These are phyloP conservation scores for Coemansia umbellata DNA, from an alignment of 192 early-diverging fungal species.

Conservation along the genomic window DNA sequence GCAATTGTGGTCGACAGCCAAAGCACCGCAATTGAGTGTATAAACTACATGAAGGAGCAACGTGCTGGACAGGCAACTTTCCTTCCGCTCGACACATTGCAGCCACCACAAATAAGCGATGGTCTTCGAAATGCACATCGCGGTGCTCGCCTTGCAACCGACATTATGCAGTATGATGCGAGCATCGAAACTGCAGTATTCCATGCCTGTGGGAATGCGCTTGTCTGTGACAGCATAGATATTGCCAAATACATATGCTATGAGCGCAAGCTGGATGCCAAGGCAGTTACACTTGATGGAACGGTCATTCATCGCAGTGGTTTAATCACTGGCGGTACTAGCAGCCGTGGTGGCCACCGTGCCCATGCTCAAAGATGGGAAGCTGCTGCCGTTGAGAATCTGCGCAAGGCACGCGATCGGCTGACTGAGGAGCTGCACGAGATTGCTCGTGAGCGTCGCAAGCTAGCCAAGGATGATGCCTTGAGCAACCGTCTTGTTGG, in stretches of 20 bases:
- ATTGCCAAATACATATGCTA: constrained; percentile 86
- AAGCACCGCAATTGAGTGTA: constrained; percentile 93
- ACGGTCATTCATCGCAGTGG: constrained; percentile 94
- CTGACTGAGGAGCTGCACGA: constrained; percentile 70
- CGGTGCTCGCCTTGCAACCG: constrained; percentile 89
- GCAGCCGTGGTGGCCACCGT: constrained; percentile 38
- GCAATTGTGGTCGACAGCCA: constrained; percentile 92
- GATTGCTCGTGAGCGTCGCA: constrained; percentile 64
- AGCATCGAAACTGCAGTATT: constrained; percentile 74
- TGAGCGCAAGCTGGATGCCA: constrained; percentile 75
- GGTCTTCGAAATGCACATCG: constrained; percentile 69
- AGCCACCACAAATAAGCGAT: constrained; percentile 72
- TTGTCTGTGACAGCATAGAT: constrained; percentile 86
- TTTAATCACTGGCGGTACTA: constrained; percentile 84
- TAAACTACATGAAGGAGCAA: constrained; percentile 90
- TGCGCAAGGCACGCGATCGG: constrained; percentile 66
- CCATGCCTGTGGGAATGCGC: constrained; percentile 87
- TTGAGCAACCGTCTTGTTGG: constrained; percentile 57
- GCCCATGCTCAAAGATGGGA: constrained; percentile 72
- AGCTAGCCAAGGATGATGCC: constrained; percentile 61
- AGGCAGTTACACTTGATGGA: constrained; percentile 91
- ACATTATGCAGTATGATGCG: constrained; percentile 84
- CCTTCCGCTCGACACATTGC: constrained; percentile 84
- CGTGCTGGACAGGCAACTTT: constrained; percentile 89
- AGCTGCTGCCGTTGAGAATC: constrained; percentile 78